Percentiles rank a stretch among this genome's conserved stretches.
Evolutionary conservation across 2,329 filamentous ascomycete genomes (phyloP).

Genomic region (Fusarium penzigii): DNA sequence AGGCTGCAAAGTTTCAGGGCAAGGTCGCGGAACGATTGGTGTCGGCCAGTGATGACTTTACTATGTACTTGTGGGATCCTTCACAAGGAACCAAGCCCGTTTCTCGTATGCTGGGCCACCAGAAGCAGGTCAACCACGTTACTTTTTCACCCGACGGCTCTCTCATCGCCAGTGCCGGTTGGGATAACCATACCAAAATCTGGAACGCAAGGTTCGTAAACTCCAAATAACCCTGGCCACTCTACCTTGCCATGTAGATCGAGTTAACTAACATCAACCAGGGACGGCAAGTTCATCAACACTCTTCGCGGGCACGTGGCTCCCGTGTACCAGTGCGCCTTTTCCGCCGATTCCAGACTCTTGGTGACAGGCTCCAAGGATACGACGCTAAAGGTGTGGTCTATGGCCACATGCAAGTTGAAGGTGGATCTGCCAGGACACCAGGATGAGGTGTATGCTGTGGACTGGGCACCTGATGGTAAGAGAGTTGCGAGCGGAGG

Average conservation of each 20-base stretch:
- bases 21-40: conserved; percentile 81
- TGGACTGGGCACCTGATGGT: conserved; percentile 94
- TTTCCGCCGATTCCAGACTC: conserved; percentile 88
- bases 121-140: conserved; percentile 96
- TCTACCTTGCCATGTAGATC: background rate
- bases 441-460: conserved; percentile 88
- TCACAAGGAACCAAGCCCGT: conserved; percentile 77
- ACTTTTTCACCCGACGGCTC: conserved; percentile 89
- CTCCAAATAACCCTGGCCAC: background rate
- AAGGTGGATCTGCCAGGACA: conserved; percentile 82
- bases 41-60: conserved; percentile 92
- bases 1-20: conserved; percentile 75
- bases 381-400: conserved; percentile 93
- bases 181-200: conserved; percentile 93
- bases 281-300: conserved; percentile 76
- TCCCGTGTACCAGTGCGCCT: conserved; percentile 88
- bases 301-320: conserved; percentile 87
- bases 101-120: conserved; percentile 86
- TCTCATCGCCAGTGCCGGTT: conserved; percentile 84
- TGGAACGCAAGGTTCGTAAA: conserved; percentile 73
- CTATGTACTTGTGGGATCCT: conserved; percentile 94
- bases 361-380: conserved; percentile 89
- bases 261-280: conserved; percentile 29
- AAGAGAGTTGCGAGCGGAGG: conserved; percentile 87
- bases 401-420: conserved; percentile 81